phyloP scores from a whole-genome alignment of 371 early-diverging fungal genomes.

The Rhizopus arrhizus region DNA sequence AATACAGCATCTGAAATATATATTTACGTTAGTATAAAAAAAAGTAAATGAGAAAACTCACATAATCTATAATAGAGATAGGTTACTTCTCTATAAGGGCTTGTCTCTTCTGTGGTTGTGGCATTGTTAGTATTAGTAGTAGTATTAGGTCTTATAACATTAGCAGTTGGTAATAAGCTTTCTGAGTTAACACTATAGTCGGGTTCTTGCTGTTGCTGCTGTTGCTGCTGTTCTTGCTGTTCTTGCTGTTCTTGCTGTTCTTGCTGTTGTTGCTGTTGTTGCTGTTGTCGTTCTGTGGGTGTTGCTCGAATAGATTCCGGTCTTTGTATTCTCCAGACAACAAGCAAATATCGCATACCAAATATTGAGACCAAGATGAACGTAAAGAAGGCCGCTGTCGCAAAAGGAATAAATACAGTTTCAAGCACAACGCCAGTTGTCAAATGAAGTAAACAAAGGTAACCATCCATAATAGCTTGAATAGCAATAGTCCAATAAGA shows the following conservation, averaged over 20 bases:
- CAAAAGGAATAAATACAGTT: conserved; percentile 64
- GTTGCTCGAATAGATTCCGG: conserved; percentile 53
- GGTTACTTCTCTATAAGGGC: conserved; percentile 26
- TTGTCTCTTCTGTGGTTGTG: conserved; percentile 19
- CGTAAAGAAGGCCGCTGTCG: conserved; percentile 68
- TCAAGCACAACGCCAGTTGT: conserved; percentile 65
- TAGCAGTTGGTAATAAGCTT: conserved; percentile 21
- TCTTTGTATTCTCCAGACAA: conserved; percentile 71
- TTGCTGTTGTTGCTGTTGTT: neutral
- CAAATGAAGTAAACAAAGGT: conserved; percentile 66
- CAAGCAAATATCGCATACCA: conserved; percentile 75
- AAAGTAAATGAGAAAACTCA: conserved; percentile 9
- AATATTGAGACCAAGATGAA: conserved; percentile 73
- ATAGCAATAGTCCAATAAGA: conserved; percentile 74
- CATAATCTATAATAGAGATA: conserved; percentile 30
- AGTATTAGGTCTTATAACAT: conserved; percentile 13
- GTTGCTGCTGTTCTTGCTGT: conserved; percentile 1
- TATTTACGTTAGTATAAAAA: neutral
- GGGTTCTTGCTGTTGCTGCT: neutral
- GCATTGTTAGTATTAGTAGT: neutral
- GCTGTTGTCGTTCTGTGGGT: conserved; percentile 9
- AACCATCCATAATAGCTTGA: conserved; percentile 72
- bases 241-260: neutral
- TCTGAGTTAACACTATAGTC: neutral
- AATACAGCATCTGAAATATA: conserved; percentile 55